Percentiles rank a stretch among this genome's conserved stretches.
These are phyloP conservation scores for Trametes sanguinea DNA, from an alignment of 768 basidiomycete genomes.

Conservation along the genomic window DNA sequence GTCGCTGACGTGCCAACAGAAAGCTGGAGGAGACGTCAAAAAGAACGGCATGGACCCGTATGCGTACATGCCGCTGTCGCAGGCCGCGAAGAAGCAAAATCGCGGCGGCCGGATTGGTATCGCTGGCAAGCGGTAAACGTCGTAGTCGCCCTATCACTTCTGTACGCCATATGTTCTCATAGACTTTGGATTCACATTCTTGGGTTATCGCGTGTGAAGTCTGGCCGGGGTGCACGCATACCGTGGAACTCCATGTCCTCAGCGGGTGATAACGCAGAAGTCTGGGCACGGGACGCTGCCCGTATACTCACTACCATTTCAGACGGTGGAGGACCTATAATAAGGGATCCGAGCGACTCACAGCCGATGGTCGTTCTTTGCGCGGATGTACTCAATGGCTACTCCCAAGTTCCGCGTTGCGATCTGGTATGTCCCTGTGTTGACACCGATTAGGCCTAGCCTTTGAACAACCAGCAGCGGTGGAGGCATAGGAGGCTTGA, in stretches of 20 bases:
- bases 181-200: conserved; percentile 12
- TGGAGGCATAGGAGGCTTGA: conserved; percentile 37
- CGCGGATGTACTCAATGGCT: conserved; percentile 1
- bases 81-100: conserved; percentile 72
- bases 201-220: conserved; percentile 14
- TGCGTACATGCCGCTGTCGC: conserved; percentile 83
- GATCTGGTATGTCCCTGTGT: conserved; percentile 34
- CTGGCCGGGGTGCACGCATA: too few relatives aligned
- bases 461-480: conserved; percentile 25
- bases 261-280: too few relatives aligned
- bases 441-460: not conserved
- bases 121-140: conserved; percentile 56
- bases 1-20: conserved; percentile 48
- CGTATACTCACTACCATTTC: too few relatives aligned
- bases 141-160: conserved; percentile 5
- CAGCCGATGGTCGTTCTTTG: not conserved
- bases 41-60: conserved; percentile 88
- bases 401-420: conserved; percentile 34
- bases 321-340: too few relatives aligned
- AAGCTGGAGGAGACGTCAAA: conserved; percentile 93
- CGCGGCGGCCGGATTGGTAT: conserved; percentile 54
- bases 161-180: conserved; percentile 16
- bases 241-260: too few relatives aligned
- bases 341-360: too few relatives aligned
- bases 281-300: too few relatives aligned